phyloP scores from a whole-genome alignment of 768 basidiomycete genomes.

The Lactifluus volemus region DNA sequence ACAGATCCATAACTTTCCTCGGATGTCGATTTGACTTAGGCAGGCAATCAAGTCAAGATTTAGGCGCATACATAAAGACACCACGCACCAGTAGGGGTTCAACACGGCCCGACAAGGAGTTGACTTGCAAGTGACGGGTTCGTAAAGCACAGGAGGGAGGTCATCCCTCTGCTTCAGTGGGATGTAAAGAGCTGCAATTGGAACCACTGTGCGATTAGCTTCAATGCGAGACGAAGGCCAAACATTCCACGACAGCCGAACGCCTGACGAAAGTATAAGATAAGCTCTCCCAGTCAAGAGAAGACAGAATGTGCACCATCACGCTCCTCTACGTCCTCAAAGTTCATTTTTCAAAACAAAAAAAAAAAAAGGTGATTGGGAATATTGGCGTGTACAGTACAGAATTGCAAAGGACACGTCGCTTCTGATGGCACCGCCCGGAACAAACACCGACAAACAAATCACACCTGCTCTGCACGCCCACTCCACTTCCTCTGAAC shows the following conservation, averaged over 20 bases:
- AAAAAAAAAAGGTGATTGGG: neutral
- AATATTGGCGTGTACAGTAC: neutral
- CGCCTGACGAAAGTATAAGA: slow-evolving; percentile 41
- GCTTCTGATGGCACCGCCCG: neutral
- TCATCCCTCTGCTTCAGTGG: slow-evolving; percentile 92
- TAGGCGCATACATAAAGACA: neutral
- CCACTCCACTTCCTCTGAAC: neutral
- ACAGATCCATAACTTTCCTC: slow-evolving; percentile 99
- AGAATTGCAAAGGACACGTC: slow-evolving; percentile 17
- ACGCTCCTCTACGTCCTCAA: slow-evolving; percentile 95
- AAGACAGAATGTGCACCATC: slow-evolving; percentile 53
- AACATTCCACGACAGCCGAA: slow-evolving; percentile 96
- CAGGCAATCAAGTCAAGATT: slow-evolving; percentile 6
- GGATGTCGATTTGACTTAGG: slow-evolving; percentile 91
- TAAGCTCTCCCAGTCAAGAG: neutral
- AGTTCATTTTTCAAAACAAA: slow-evolving; percentile 39
- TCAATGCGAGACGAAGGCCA: slow-evolving; percentile 98
- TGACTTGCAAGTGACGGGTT: slow-evolving; percentile 97
- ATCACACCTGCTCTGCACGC: neutral
- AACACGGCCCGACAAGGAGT: slow-evolving; percentile 88
- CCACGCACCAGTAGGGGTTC: slow-evolving; percentile 87
- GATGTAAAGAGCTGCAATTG: slow-evolving; percentile 95
- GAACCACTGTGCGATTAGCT: slow-evolving; percentile 94
- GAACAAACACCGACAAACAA: neutral
- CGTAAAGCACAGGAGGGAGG: slow-evolving; percentile 92